Base-by-base conservation (phyloP, 768 basidiomycete species). In the Auricularia sp. region DNA sequence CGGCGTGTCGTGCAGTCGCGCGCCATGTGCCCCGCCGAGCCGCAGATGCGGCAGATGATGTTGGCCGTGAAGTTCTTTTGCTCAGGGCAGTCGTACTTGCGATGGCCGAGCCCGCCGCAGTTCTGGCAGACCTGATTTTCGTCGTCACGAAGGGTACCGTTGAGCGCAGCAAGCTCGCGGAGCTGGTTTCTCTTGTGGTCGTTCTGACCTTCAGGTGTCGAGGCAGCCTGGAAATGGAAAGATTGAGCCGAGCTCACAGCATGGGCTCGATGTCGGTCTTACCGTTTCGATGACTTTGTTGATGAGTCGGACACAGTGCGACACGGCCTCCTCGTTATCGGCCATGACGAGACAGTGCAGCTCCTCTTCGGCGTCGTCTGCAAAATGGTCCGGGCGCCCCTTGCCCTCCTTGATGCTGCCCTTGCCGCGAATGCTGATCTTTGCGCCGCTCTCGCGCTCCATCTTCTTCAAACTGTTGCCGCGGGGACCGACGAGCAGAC, bases 51-150 rank as follows among this genome's bases (percentile, higher is more conserved):
- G 82, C 97, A 99, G 73, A 98, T 96, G 80, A 99, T 95, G 80
- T 96, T 96, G 79, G 97, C 97, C 70, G 93, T 95, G 79, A 94
- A 98, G 79, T 97, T 97, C 75, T 91, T 87, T 76, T 97, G 93
- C 78, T 98, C 93, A 18, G 95, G 94, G 75, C 97, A 99, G 76
- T 98, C 97, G 79, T 93, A 98, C 85, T 98, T 95, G 77, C 96
- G 89, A 73, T 98, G 95, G 65, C 94, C 94, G 68, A 93, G 84
- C 62, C 88, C 88, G 72, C 91, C 93, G 74, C 91, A 95, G 72
- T 96, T 96, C 79, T 98, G 95, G 78, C 97, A 99, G 67, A 98
- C 87, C 77, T 99, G 97, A 73, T 98, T 98, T 79, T 99, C 97
- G 74, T 99, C 97, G 72, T 99, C 97, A 70, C 97, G 94, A 64